A percentile compares a stretch with the other conserved stretches of the same genome.
These are phyloP conservation scores for Cadophora sp. DNA, from an alignment of 2,329 filamentous ascomycete genomes.

Conservation along the genomic window DNA sequence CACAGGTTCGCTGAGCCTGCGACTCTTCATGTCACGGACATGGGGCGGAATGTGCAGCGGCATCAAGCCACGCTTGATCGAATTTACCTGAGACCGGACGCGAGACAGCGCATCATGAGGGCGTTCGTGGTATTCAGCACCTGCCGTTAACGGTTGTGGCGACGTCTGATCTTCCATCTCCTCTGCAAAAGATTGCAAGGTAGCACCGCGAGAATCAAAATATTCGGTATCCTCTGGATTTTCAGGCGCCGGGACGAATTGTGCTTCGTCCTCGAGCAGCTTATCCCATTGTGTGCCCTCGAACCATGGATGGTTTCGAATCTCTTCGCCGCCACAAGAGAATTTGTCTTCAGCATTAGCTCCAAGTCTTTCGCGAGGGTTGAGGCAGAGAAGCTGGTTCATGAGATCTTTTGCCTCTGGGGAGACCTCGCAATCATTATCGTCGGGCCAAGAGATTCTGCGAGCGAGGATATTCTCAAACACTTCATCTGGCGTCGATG, in stretches of 20 bases:
- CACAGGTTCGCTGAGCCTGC: slow-evolving; percentile 89
- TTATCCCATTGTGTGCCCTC: slow-evolving; percentile 86
- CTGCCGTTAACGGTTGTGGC: slow-evolving; percentile 72
- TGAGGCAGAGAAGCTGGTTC: slow-evolving; percentile 86
- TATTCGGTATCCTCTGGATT: slow-evolving; percentile 98
- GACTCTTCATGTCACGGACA: slow-evolving; percentile 86
- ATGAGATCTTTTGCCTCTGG: slow-evolving; percentile 92
- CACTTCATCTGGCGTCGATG: slow-evolving; percentile 85
- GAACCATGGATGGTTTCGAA: slow-evolving; percentile 90
- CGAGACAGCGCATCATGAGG: slow-evolving; percentile 94
- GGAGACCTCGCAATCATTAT: slow-evolving; percentile 79
- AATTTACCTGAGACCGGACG: slow-evolving; percentile 85
- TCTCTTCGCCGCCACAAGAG: slow-evolving; percentile 85
- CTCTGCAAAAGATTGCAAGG: slow-evolving; percentile 88
- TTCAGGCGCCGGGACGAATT: slow-evolving; percentile 90
- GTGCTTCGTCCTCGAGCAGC: slow-evolving; percentile 90
- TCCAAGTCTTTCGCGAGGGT: slow-evolving; percentile 82
- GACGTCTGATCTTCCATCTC: slow-evolving; percentile 91
- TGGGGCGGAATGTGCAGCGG: slow-evolving; percentile 96
- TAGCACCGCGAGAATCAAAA: slow-evolving; percentile 91
- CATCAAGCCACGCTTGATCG: slow-evolving; percentile 90
- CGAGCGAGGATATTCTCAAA: slow-evolving; percentile 95
- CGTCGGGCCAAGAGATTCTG: slow-evolving; percentile 90
- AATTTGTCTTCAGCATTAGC: slow-evolving; percentile 86
- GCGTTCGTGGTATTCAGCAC: slow-evolving; percentile 82